These are phyloP conservation scores for Omphalotus guepiniiformis DNA, from an alignment of 768 basidiomycete genomes.

Conservation along the genomic window DNA sequence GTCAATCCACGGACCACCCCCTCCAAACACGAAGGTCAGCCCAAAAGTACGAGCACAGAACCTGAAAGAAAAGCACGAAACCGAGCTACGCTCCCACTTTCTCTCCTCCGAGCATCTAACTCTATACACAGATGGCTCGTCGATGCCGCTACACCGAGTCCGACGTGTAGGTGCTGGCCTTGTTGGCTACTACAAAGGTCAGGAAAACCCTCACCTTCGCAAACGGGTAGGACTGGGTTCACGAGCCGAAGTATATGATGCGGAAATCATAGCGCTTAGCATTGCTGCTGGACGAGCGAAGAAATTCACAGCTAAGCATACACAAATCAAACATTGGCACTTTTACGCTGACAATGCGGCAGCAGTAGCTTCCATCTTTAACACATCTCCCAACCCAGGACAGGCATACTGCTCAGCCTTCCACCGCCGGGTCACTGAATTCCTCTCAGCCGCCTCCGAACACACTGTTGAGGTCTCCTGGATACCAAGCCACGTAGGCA, in stretches of 20 bases:
- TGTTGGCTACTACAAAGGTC: too few species aligned
- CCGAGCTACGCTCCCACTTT: too few species aligned
- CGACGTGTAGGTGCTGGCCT: too few species aligned
- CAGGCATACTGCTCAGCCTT: neutral
- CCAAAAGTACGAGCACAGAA: neutral
- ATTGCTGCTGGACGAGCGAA: neutral
- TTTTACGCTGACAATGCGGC: neutral
- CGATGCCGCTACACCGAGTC: too few species aligned
- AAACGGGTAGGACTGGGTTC: neutral
- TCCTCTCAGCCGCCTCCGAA: neutral
- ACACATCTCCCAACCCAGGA: neutral
- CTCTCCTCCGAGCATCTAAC: too few species aligned
- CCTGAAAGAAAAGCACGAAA: neutral
- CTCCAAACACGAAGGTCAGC: neutral
- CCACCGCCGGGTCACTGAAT: neutral
- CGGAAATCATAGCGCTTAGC: neutral
- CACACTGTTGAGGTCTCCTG: neutral
- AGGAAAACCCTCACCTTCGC: too few species aligned
- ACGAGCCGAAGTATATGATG: neutral
- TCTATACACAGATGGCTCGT: too few species aligned
- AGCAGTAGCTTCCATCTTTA: neutral
- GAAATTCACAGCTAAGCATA: neutral
- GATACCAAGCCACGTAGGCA: neutral
- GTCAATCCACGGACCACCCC: too few species aligned
- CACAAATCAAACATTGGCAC: neutral